These are phyloP conservation scores for Neoascochyta sp. DNA, from an alignment of 2,329 filamentous ascomycete species.

Conservation along the genomic window DNA sequence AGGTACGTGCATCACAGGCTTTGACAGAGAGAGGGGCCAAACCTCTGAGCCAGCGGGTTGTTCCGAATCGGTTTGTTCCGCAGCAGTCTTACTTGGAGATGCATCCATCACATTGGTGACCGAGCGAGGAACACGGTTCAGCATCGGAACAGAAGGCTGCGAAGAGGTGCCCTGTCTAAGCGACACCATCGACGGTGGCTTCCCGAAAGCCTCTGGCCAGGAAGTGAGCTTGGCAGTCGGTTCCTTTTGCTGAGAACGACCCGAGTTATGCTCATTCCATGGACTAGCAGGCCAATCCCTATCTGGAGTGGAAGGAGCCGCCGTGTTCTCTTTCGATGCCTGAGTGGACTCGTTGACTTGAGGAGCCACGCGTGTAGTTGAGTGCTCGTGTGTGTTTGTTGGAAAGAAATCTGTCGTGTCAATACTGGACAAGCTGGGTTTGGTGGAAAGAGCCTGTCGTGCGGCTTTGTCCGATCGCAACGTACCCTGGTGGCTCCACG, in stretches of 20 bases:
- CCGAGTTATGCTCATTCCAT: constrained; percentile 31
- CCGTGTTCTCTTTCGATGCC: constrained; percentile 13
- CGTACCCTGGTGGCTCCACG: constrained; percentile 24
- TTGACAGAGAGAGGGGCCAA: constrained; percentile 19
- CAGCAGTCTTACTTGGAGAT: constrained; percentile 11
- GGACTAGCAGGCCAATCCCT: constrained; percentile 35
- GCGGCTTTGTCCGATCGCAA: constrained; percentile 12
- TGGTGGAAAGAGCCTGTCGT: constrained; percentile 22
- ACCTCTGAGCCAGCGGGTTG: constrained; percentile 18
- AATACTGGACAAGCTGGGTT: constrained; percentile 39
- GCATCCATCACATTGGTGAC: constrained; percentile 6
- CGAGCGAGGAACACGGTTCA: constrained; percentile 8
- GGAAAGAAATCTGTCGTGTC: constrained; percentile 43
- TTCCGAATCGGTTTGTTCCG: constrained; percentile 10
- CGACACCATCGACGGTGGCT: constrained; percentile 17
- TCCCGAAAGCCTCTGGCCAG: constrained; percentile 32
- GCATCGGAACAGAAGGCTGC: constrained; percentile 4
- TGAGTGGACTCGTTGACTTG: constrained; percentile 10
- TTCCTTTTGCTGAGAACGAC: constrained; percentile 19
- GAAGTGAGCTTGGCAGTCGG: constrained; percentile 24
- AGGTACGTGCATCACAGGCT: constrained; percentile 19
- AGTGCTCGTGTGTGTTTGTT: constrained; percentile 40
- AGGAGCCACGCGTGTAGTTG: constrained; percentile 34
- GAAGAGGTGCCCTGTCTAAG: constrained; percentile 10
- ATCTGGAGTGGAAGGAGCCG: constrained; percentile 34